Conservation (phyloP, 2,329 filamentous ascomycete genomes). For the Tricladium varicosporioides region DNA sequence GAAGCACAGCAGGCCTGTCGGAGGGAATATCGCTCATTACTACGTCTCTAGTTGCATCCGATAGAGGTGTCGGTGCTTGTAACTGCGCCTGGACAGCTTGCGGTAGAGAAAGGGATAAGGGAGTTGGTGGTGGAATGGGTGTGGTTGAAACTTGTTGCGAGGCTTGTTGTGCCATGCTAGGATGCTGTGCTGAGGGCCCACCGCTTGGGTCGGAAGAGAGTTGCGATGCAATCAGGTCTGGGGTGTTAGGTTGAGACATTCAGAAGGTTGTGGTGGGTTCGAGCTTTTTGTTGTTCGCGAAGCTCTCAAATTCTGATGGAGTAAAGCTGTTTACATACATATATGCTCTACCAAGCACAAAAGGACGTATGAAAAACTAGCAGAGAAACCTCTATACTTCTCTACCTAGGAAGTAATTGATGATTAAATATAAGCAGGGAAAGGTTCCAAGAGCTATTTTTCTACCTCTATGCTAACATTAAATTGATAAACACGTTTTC, state of each 20-base stretch:
- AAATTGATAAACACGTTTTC: no score
- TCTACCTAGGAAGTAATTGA: no score
- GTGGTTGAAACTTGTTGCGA: slow-evolving; percentile 11
- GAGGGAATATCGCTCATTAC: slow-evolving; percentile 30
- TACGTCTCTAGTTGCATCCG: slow-evolving; percentile 24
- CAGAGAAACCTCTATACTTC: no score
- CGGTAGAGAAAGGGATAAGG: no score
- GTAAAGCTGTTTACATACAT: neutral
- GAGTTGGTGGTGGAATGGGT: no score
- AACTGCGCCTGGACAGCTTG: no score
- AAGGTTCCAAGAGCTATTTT: no score
- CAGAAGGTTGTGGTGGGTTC: slow-evolving; percentile 2
- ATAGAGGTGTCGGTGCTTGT: slow-evolving; percentile 6
- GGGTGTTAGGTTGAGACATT: slow-evolving; percentile 23
- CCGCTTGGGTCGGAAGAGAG: slow-evolving; percentile 22
- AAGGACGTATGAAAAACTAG: no score
- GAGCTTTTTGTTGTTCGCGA: slow-evolving; percentile 1
- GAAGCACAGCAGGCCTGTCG: slow-evolving; percentile 25
- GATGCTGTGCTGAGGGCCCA: slow-evolving; percentile 28
- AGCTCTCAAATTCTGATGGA: neutral
- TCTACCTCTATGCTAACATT: no score
- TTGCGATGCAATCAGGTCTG: slow-evolving; percentile 10
- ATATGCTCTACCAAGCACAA: no score
- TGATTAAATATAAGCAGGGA: no score
- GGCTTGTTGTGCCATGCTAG: slow-evolving; percentile 29